Evolutionary conservation across 495 filamentous ascomycete species (phyloP).

Genomic region (Aspergillus bridgeri): DNA sequence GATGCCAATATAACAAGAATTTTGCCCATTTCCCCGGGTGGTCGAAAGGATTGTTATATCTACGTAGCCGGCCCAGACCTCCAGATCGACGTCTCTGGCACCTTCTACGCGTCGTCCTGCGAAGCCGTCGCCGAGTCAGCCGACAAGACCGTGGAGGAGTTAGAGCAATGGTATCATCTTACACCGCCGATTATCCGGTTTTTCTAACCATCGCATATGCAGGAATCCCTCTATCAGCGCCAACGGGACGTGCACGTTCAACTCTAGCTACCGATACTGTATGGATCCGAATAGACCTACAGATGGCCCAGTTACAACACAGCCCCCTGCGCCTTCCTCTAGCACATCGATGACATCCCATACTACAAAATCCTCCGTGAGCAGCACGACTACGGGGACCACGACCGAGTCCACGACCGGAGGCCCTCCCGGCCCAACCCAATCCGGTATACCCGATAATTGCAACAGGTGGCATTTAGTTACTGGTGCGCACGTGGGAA

Average conservation of each 20-base stretch:
- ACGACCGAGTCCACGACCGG: slow-evolving; percentile 3
- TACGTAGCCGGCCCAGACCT: slow-evolving; percentile 3
- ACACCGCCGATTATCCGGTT: not conserved
- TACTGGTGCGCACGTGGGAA: not conserved
- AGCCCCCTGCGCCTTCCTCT: not conserved
- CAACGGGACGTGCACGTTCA: slow-evolving; percentile 8
- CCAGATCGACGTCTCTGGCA: slow-evolving; percentile 3
- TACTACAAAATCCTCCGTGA: not conserved
- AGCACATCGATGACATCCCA: not conserved
- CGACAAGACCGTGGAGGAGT: not conserved
- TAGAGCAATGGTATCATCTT: not conserved
- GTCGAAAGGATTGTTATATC: slow-evolving; percentile 8
- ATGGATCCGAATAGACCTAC: slow-evolving; percentile 5
- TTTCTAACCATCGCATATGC: not conserved
- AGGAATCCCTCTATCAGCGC: slow-evolving; percentile 10
- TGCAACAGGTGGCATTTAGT: slow-evolving; percentile 22
- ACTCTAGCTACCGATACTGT: slow-evolving; percentile 7
- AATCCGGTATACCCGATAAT: slow-evolving; percentile 13
- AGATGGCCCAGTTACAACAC: not conserved
- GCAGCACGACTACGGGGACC: slow-evolving; percentile 7
- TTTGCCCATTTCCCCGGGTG: slow-evolving; percentile 4
- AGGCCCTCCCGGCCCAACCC: slow-evolving; percentile 15
- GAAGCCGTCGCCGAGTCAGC: slow-evolving; percentile 2
- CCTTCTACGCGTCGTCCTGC: slow-evolving; percentile 2
- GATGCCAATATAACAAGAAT: not conserved